phyloP scores from a whole-genome alignment of 1,284 basidiomycete genomes.

The Irpex sp. region DNA sequence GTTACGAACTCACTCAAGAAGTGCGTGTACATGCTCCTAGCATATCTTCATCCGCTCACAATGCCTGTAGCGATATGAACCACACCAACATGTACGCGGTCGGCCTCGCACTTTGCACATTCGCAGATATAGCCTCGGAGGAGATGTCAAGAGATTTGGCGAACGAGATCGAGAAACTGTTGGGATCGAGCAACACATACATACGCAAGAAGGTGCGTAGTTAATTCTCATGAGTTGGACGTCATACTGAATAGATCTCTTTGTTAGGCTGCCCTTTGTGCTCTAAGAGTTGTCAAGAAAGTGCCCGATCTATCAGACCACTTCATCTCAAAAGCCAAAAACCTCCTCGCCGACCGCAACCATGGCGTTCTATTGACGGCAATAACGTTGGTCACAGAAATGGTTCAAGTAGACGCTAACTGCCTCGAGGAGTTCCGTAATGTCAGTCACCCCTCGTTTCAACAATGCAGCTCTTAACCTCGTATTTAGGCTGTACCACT shows the following conservation, averaged over 20 bases:
- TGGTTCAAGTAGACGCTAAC: constrained; percentile 79
- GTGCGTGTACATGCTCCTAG: constrained; percentile 45
- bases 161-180: constrained; percentile 96
- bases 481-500: constrained; percentile 78
- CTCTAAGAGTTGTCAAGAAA: constrained; percentile 93
- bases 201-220: constrained; percentile 91
- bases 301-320: constrained; percentile 97
- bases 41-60: constrained; percentile 7
- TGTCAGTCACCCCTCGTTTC: constrained; percentile 37
- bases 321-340: constrained; percentile 86
- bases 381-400: constrained; percentile 93
- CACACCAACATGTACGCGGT: constrained; percentile 99
- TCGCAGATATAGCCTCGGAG: constrained; percentile 98
- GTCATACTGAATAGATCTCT: neutral
- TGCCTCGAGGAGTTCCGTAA: constrained; percentile 87
- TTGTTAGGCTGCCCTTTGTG: constrained; percentile 88
- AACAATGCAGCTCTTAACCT: neutral
- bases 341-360: constrained; percentile 92
- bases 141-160: constrained; percentile 97
- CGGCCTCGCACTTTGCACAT: constrained; percentile 95
- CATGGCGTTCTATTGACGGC: constrained; percentile 95
- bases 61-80: constrained; percentile 89
- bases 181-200: constrained; percentile 98
- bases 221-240: neutral
- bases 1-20: constrained; percentile 99